Conservation (phyloP, 768 basidiomycete genomes). For the Auricularia sp. region DNA sequence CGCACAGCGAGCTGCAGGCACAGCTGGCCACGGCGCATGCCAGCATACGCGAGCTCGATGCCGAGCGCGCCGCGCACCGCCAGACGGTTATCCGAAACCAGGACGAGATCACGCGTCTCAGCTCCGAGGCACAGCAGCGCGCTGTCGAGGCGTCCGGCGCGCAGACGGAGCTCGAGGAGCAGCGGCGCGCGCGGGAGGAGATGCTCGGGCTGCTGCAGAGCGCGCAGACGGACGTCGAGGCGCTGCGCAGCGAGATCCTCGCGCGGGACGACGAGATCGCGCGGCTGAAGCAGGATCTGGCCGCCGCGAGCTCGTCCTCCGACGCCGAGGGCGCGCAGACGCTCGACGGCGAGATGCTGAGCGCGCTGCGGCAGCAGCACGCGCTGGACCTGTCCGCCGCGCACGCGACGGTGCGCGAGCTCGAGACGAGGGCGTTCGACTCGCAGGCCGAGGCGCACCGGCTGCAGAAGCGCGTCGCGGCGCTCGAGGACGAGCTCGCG, state of each 20-base stretch:
- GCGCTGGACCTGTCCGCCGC: slow-evolving; percentile 70
- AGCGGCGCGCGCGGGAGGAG: slow-evolving; percentile 41
- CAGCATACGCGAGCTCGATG: slow-evolving; percentile 48
- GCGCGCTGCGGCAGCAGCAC: slow-evolving; percentile 63
- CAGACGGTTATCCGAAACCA: slow-evolving; percentile 44
- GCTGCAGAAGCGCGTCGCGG: slow-evolving; percentile 54
- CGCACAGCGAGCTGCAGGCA: slow-evolving; percentile 49
- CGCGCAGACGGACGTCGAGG: slow-evolving; percentile 61
- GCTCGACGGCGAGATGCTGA: slow-evolving; percentile 65
- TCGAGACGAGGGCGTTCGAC: slow-evolving; percentile 65
- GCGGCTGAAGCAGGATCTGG: slow-evolving; percentile 36
- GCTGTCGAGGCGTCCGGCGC: slow-evolving; percentile 44
- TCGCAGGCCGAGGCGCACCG: slow-evolving; percentile 58
- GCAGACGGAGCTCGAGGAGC: slow-evolving; percentile 42
- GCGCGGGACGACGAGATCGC: slow-evolving; percentile 60
- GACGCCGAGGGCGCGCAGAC: slow-evolving; percentile 20
- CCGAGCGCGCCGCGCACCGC: slow-evolving; percentile 50
- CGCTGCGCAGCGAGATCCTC: slow-evolving; percentile 49
- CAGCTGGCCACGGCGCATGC: slow-evolving; percentile 47
- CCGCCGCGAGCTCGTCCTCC: slow-evolving; percentile 19
- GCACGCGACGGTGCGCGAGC: slow-evolving; percentile 65
- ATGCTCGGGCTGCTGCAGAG: slow-evolving; percentile 51
- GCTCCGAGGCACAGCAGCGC: slow-evolving; percentile 26
- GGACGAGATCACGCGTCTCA: slow-evolving; percentile 44
- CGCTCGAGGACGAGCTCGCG: slow-evolving; percentile 57